These are phyloP conservation scores for Hypomontagnella submonticulosa DNA, from an alignment of 495 filamentous ascomycete species.

Conservation along the genomic window DNA sequence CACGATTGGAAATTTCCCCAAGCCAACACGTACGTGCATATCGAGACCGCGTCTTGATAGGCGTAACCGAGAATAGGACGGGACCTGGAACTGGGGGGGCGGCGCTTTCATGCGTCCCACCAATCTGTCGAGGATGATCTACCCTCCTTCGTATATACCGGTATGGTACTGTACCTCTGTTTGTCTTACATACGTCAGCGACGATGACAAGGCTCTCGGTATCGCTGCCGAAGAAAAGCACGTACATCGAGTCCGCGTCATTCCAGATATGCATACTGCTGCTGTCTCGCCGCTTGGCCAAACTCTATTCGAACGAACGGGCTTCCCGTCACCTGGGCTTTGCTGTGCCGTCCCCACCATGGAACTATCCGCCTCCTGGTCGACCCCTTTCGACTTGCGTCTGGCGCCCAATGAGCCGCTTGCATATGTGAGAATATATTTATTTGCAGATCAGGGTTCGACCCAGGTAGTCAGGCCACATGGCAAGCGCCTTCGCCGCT, in stretches of 20 bases:
- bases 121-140: neutral
- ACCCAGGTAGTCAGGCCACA: conserved; percentile 30
- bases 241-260: conserved; percentile 37
- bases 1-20: conserved; percentile 7
- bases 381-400: conserved; percentile 8
- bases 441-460: conserved; percentile 44
- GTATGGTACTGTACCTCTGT: conserved; percentile 2
- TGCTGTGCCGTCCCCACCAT: conserved; percentile 31
- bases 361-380: conserved; percentile 12
- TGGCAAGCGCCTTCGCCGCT: conserved; percentile 40
- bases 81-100: neutral
- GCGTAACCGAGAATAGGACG: conserved; percentile 21
- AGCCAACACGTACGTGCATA: conserved; percentile 17
- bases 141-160: neutral
- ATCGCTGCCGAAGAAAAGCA: conserved; percentile 39
- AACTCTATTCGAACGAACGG: conserved; percentile 45
- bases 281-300: conserved; percentile 33
- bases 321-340: too few species aligned
- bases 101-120: conserved; percentile 9
- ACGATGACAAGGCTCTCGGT: conserved; percentile 21
- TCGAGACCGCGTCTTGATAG: conserved; percentile 21
- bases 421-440: conserved; percentile 31
- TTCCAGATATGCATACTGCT: conserved; percentile 32
- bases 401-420: conserved; percentile 34
- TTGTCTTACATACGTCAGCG: conserved; percentile 30